Evolutionary conservation across 2,329 filamentous ascomycete species (phyloP).

Genomic region (Diaporthe sp.): DNA sequence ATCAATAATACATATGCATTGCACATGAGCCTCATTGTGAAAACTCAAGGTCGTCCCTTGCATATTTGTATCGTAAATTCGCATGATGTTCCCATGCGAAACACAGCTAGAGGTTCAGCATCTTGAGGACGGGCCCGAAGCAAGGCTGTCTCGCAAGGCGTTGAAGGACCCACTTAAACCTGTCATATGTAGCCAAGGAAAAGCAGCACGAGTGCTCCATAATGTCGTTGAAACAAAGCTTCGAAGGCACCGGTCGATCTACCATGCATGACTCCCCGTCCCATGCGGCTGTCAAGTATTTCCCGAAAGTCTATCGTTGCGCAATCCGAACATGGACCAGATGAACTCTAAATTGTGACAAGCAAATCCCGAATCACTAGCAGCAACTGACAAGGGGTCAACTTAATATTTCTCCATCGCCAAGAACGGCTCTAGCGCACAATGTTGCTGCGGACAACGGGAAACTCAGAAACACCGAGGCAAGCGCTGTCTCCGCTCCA

Average conservation of each 20-base stretch:
- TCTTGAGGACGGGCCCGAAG: background rate
- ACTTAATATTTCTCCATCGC: background rate
- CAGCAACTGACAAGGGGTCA: background rate
- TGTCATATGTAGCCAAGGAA: background rate
- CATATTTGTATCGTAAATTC: background rate
- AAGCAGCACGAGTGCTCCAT: background rate
- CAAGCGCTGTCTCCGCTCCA: background rate
- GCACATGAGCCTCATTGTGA: too few relatives aligned
- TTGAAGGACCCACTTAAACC: background rate
- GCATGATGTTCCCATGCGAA: background rate
- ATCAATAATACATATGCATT: background rate
- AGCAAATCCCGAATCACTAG: background rate
- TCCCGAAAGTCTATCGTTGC: background rate
- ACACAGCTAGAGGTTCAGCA: background rate
- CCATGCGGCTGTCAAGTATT: background rate
- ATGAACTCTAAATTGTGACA: background rate
- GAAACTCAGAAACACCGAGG: background rate
- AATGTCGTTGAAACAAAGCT: background rate
- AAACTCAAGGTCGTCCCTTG: background rate
- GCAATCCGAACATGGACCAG: background rate
- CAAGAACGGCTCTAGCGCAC: background rate
- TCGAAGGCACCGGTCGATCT: background rate
- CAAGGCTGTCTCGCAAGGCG: background rate
- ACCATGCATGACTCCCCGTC: background rate
- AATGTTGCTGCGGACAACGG: background rate